Evolutionary conservation across 768 basidiomycete species (phyloP).

Genomic region (Rhodocollybia butyracea): DNA sequence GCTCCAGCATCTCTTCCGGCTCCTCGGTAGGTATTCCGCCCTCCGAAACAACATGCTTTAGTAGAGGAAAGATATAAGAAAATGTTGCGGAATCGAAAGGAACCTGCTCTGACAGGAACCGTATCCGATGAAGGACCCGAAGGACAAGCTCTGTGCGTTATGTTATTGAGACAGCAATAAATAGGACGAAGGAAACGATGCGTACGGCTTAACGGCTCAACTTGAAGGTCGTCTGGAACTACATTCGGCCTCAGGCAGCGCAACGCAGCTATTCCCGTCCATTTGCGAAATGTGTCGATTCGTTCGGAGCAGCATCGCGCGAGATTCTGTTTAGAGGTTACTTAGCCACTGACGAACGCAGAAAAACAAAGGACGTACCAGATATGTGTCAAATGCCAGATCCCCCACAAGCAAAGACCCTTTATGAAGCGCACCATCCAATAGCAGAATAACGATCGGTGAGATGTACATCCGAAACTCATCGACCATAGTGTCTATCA

Average conservation of each 20-base stretch:
- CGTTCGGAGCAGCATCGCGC: slow-evolving; percentile 73
- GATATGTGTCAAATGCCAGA: slow-evolving; percentile 69
- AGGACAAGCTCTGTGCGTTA: slow-evolving; percentile 60
- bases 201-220: slow-evolving; percentile 67
- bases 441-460: slow-evolving; percentile 52
- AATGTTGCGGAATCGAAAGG: slow-evolving; percentile 87
- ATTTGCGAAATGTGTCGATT: slow-evolving; percentile 60
- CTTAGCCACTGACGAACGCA: background rate
- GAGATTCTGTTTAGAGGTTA: slow-evolving; percentile 45
- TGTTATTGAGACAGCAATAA: slow-evolving; percentile 2
- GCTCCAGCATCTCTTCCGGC: slow-evolving; percentile 73
- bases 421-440: slow-evolving; percentile 60
- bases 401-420: slow-evolving; percentile 62
- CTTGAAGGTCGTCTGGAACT: slow-evolving; percentile 69
- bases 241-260: slow-evolving; percentile 62
- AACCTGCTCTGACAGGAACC: slow-evolving; percentile 74
- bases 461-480: slow-evolving; percentile 58
- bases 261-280: slow-evolving; percentile 83
- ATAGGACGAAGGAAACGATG: slow-evolving; percentile 1
- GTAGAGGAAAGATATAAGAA: slow-evolving; percentile 73
- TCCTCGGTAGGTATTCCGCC: slow-evolving; percentile 68
- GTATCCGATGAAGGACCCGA: slow-evolving; percentile 82
- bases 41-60: slow-evolving; percentile 60
- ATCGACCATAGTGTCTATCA: slow-evolving; percentile 48
- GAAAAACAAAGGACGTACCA: slow-evolving; percentile 46